Conservation (phyloP, 352 stramenopile genomes). For the Phytophthora colocasiae region DNA sequence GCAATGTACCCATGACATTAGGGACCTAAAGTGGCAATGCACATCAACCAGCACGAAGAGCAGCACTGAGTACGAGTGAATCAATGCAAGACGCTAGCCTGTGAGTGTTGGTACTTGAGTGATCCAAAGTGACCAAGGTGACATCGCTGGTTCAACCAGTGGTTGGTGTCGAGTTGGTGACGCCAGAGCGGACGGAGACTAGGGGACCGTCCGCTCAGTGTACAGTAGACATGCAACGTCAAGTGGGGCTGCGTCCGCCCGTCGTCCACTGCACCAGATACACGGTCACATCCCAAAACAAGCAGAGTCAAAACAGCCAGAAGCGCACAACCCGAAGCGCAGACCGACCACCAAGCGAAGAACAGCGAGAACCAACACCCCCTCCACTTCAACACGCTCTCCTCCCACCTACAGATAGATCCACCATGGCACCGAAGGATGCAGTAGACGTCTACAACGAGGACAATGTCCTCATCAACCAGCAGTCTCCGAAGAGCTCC, state of each 20-base stretch:
- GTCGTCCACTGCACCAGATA: slow-evolving; percentile 28
- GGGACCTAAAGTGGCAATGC: background rate
- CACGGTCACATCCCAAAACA: slow-evolving; percentile 23
- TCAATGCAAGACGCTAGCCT: no score
- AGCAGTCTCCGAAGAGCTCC: slow-evolving; percentile 22
- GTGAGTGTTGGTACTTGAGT: no score
- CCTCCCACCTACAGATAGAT: background rate
- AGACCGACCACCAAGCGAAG: slow-evolving; percentile 17
- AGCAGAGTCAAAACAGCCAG: slow-evolving; percentile 39
- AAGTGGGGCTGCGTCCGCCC: slow-evolving; percentile 13
- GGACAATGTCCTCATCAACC: slow-evolving; percentile 3
- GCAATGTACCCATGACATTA: background rate
- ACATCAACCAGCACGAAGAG: background rate
- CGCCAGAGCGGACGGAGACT: slow-evolving; percentile 19
- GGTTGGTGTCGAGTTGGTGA: slow-evolving; percentile 18
- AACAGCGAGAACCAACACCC: background rate
- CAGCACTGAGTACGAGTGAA: background rate
- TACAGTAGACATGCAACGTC: slow-evolving; percentile 3
- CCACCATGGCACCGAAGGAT: slow-evolving; percentile 57
- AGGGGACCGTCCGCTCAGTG: slow-evolving; percentile 12
- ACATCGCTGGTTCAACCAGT: background rate
- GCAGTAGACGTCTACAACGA: slow-evolving; percentile 24
- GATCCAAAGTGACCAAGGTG: no score
- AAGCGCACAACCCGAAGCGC: slow-evolving; percentile 21
- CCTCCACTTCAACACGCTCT: slow-evolving; percentile 9